A percentile compares a stretch with the other conserved stretches of the same genome.
Conservation (phyloP, 371 early-diverging fungal species). For the Mucor velutinosus region DNA sequence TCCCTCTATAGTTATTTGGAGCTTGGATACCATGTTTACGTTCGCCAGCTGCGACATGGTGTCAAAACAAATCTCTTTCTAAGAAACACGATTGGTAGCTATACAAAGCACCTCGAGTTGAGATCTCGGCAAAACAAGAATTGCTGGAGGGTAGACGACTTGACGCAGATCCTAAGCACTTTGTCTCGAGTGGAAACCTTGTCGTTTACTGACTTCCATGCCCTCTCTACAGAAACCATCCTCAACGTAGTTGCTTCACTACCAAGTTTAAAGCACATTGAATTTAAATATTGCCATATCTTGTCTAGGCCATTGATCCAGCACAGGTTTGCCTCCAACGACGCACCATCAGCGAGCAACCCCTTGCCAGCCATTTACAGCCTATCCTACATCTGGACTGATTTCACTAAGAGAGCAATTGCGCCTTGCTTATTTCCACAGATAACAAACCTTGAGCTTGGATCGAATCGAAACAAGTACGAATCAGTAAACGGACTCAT, state of each 20-base stretch:
- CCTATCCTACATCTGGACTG: slow-evolving; percentile 27
- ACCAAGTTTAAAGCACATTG: slow-evolving; percentile 15
- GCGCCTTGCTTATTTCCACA: not conserved
- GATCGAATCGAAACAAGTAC: slow-evolving; percentile 8
- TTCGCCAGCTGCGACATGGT: slow-evolving; percentile 1
- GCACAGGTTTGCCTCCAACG: not conserved
- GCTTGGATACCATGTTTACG: not conserved
- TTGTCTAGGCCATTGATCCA: not conserved
- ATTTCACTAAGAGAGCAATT: slow-evolving; percentile 28
- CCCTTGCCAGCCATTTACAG: not conserved
- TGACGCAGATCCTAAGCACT: slow-evolving; percentile 5
- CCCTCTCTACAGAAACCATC: slow-evolving; percentile 38
- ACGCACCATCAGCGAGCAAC: not conserved
- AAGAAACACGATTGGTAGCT: slow-evolving; percentile 7
- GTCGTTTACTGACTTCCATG: slow-evolving; percentile 29
- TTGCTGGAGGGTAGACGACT: slow-evolving; percentile 25
- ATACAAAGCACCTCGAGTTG: slow-evolving; percentile 28
- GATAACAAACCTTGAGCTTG: slow-evolving; percentile 12
- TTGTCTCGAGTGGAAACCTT: slow-evolving; percentile 12
- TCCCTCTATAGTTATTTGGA: not conserved
- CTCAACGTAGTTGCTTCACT: slow-evolving; percentile 18
- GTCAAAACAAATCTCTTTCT: not conserved
- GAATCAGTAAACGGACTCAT: not conserved
- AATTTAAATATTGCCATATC: slow-evolving; percentile 39
- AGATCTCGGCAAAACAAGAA: slow-evolving; percentile 25